Evolutionary conservation across 1,284 basidiomycete genomes (phyloP).

Genomic region (Tranzscheliella williamsii): DNA sequence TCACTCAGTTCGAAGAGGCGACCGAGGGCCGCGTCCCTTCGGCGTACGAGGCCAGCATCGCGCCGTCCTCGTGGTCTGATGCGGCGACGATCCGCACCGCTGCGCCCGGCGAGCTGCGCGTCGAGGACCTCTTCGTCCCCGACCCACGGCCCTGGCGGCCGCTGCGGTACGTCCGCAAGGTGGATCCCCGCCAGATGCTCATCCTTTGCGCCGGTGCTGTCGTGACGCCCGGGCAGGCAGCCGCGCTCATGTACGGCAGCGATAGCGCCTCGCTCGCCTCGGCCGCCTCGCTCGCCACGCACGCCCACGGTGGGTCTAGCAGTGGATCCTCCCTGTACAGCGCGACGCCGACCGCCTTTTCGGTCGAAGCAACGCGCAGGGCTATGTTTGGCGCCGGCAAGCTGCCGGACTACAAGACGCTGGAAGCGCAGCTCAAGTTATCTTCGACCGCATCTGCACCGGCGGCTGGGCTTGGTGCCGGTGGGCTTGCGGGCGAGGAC

Average conservation of each 20-base stretch:
- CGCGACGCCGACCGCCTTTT: conserved; percentile 20
- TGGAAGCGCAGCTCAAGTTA: conserved; percentile 21
- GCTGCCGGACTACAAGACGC: conserved; percentile 37
- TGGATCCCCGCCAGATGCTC: conserved; percentile 57
- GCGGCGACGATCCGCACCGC: conserved; percentile 15
- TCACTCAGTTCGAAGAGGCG: conserved; percentile 39
- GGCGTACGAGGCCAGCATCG: conserved; percentile 23
- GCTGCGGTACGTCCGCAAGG: conserved; percentile 53
- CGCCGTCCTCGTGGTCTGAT: conserved; percentile 5
- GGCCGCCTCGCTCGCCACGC: conserved; percentile 11
- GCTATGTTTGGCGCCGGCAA: conserved; percentile 32
- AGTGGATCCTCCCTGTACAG: conserved; percentile 22
- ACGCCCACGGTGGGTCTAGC: neutral
- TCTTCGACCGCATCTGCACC: neutral
- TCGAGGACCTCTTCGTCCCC: conserved; percentile 47
- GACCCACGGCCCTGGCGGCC: conserved; percentile 54
- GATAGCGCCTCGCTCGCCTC: conserved; percentile 10
- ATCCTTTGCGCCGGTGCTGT: conserved; percentile 48
- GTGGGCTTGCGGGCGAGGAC: neutral
- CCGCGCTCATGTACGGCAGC: conserved; percentile 21
- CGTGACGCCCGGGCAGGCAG: conserved; percentile 32
- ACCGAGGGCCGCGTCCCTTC: conserved; percentile 36
- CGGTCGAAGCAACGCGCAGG: conserved; percentile 17
- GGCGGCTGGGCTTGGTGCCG: neutral
- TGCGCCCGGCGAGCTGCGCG: conserved; percentile 12